These are phyloP conservation scores for Phialemonium atrogriseum DNA, from an alignment of 2,329 filamentous ascomycete species.

Conservation along the genomic window DNA sequence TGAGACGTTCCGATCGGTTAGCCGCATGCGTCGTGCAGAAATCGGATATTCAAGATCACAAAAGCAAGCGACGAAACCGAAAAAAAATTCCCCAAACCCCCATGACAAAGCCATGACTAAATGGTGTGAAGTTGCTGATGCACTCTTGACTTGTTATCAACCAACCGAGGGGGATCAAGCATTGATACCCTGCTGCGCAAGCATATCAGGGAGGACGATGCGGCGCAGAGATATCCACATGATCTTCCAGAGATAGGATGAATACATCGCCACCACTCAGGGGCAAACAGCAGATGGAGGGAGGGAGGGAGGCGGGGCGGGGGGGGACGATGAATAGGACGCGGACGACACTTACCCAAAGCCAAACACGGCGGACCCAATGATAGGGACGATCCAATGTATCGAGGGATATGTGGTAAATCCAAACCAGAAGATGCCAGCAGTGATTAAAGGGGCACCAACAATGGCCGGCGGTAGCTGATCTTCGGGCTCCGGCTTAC, in stretches of 20 bases:
- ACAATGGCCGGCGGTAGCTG: conserved; percentile 67
- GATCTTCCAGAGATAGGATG: no score
- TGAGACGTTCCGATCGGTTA: conserved; percentile 19
- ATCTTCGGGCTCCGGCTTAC: conserved; percentile 75
- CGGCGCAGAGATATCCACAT: no score
- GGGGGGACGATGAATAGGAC: conserved; percentile 5
- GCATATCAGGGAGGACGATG: no score
- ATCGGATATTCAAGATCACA: conserved; percentile 19
- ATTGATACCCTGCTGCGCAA: no score
- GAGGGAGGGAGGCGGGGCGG: background rate
- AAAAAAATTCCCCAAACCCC: conserved; percentile 6
- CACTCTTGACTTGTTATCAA: no score
- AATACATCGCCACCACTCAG: no score
- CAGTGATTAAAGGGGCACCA: conserved; percentile 70
- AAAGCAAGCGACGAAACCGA: conserved; percentile 3
- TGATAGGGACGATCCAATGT: conserved; percentile 69
- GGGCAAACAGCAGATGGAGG: no score
- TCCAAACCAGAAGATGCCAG: conserved; percentile 80
- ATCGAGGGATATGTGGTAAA: conserved; percentile 72
- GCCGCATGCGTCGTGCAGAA: conserved; percentile 17
- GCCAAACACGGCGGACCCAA: conserved; percentile 65
- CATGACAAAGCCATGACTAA: conserved; percentile 23
- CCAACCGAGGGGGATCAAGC: no score
- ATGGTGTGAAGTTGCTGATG: no score
- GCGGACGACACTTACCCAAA: conserved; percentile 47